These are phyloP conservation scores for Blumeria hordei DNA, from an alignment of 2,329 filamentous ascomycete species.

Conservation along the genomic window DNA sequence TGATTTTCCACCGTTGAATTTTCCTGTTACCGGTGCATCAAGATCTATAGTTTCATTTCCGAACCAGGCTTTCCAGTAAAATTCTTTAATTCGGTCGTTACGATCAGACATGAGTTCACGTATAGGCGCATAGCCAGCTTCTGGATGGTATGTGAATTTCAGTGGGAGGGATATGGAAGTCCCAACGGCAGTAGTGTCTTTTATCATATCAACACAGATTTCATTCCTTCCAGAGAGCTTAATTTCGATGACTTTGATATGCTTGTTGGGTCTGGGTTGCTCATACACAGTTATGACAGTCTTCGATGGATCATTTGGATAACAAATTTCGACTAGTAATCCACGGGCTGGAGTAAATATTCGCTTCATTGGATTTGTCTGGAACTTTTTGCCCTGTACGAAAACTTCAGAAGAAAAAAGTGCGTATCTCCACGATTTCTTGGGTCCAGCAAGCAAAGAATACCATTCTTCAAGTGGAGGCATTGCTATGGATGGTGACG, in stretches of 20 bases:
- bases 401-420: conserved; percentile 85
- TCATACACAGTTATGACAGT: conserved; percentile 75
- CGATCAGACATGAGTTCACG: conserved; percentile 86
- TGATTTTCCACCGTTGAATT: conserved; percentile 72
- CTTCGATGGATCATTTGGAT: conserved; percentile 61
- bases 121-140: conserved; percentile 92
- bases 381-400: conserved; percentile 87
- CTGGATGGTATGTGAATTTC: conserved; percentile 79
- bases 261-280: conserved; percentile 62
- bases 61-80: conserved; percentile 98
- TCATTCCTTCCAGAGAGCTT: conserved; percentile 51
- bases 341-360: conserved; percentile 73
- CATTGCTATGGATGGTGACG: conserved; percentile 45
- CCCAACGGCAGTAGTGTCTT: conserved; percentile 70
- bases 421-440: conserved; percentile 81
- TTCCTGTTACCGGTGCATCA: conserved; percentile 60
- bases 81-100: conserved; percentile 97
- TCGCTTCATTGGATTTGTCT: conserved; percentile 84
- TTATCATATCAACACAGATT: conserved; percentile 75
- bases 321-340: conserved; percentile 65
- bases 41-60: conserved; percentile 66
- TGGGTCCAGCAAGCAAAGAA: conserved; percentile 60
- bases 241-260: conserved; percentile 71
- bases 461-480: conserved; percentile 70
- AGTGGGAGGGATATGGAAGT: conserved; percentile 65